phyloP scores from a whole-genome alignment of 2,329 filamentous ascomycete species.

The Canariomyces notabilis region DNA sequence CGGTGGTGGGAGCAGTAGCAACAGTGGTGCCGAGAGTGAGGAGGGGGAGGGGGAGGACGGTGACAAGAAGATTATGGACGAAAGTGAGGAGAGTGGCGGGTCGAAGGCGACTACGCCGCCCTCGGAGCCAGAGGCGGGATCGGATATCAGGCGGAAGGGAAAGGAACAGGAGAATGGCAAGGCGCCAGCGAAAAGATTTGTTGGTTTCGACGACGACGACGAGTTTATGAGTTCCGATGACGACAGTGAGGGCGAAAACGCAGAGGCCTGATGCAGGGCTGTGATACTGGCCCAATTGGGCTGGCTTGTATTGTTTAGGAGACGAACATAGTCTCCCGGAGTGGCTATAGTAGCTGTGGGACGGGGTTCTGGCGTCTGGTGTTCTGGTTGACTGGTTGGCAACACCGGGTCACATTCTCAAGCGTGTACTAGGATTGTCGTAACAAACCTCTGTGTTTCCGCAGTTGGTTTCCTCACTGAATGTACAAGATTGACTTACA shows the following conservation, averaged over 20 bases:
- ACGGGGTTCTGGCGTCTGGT: constrained; percentile 5
- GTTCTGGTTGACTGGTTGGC: not conserved
- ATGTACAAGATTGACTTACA: constrained; percentile 12
- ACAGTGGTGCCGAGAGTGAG: not conserved
- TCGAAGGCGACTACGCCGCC: constrained; percentile 48
- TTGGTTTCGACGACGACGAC: constrained; percentile 75
- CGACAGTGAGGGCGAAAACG: constrained; percentile 38
- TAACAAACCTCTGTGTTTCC: constrained; percentile 1
- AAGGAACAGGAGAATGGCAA: constrained; percentile 32
- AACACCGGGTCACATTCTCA: constrained; percentile 2
- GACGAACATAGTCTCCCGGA: not conserved
- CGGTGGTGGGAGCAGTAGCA: constrained; percentile 4
- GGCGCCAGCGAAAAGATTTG: constrained; percentile 50
- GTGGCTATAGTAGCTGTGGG: not conserved
- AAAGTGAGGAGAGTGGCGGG: constrained; percentile 36
- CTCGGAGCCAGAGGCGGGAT: constrained; percentile 35
- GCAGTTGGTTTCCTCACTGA: no score
- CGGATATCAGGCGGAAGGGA: constrained; percentile 33
- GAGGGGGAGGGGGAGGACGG: constrained; percentile 14
- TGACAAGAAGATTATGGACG: constrained; percentile 31
- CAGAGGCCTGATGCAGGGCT: constrained; percentile 14
- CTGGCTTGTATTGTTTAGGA: not conserved
- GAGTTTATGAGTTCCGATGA: constrained; percentile 66
- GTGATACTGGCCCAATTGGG: not conserved
- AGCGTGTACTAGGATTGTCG: not conserved